Base-by-base conservation (phyloP, 2,329 filamentous ascomycete genomes). In the Exserohilum turcica region DNA sequence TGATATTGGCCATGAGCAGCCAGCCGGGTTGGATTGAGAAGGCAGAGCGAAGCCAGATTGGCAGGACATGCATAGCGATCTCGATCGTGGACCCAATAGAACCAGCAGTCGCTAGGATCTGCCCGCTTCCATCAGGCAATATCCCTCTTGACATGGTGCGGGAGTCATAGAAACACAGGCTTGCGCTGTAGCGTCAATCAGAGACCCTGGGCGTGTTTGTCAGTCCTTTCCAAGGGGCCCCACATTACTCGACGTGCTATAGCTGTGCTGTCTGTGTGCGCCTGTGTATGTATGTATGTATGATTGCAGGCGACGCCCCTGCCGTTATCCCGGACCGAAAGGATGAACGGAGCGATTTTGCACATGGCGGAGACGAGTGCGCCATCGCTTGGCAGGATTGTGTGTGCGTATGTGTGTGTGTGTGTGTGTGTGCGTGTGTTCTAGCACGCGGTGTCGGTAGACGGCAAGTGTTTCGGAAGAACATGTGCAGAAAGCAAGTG, bases 401-500 rank as follows among this genome's bases (percentile, higher is more conserved):
- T n/a, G n/a, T n/a, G n/a, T n/a, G n/a, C n/a, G n/a, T n/a, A n/a
- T n/a, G n/a, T n/a, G n/a, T n/a, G n/a, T n/a, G n/a, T n/a, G n/a
- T n/a, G n/a, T n/a, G n/a, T n/a, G n/a, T n/a, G n/a, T n/a, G 31
- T 24, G 19, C 24, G 31, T 35, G n/a, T 35, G 42, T 35, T 24
- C 6, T 24, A 16, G 31, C 24, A 45, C 12, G 18, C 31, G 29
- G 28, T 31, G 19, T 24, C 27, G 28, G 27, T 27, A 39, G 21
- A 10, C 19, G 29, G 48, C 43, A 19, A 35, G 12, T 40, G 36
- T 52, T 6, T 52, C 24, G 35, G 37, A 32, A 18, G 42, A 35
- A 24, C 18, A 38, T 19, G 42, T 15, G 42, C 42, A 35, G 29
- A 19, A 27, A n/a, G n/a, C 21, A 5, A 4, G 21, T 8, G 6